phyloP scores from a whole-genome alignment of 148 eudicot genomes.

The Rhododendron simsii region DNA sequence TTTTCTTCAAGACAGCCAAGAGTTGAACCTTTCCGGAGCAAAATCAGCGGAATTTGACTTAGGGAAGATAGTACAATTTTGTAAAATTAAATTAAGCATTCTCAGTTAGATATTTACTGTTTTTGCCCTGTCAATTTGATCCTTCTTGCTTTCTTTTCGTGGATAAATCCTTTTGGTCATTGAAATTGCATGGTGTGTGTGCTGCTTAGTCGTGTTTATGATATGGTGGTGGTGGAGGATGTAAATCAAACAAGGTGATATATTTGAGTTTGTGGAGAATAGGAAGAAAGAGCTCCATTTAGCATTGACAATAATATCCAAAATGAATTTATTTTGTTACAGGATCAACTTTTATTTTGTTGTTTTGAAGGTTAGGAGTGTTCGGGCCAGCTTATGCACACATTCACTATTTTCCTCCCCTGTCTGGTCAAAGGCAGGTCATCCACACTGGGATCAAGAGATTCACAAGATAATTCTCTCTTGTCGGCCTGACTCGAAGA shows the following conservation, averaged over 20 bases:
- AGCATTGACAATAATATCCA: not conserved
- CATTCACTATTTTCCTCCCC: too few species aligned
- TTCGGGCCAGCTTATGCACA: too few species aligned
- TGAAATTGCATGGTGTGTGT: not conserved
- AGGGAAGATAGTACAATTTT: constrained; percentile 13
- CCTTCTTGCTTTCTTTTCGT: not conserved
- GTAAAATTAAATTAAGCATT: not conserved
- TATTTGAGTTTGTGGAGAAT: not conserved
- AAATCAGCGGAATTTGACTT: not conserved
- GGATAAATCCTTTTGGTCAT: not conserved
- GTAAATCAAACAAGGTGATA: not conserved
- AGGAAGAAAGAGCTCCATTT: not conserved
- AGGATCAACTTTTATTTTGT: too few species aligned
- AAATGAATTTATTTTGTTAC: not conserved
- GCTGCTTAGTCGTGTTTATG: not conserved
- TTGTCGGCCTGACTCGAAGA: too few species aligned
- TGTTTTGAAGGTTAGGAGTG: too few species aligned
- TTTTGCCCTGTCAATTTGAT: not conserved
- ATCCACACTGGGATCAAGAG: too few species aligned
- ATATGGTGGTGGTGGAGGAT: not conserved
- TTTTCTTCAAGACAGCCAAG: not conserved
- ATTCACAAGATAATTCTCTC: too few species aligned
- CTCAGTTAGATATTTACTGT: not conserved
- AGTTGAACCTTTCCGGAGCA: constrained; percentile 9
- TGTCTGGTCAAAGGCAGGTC: too few species aligned